phyloP scores from a whole-genome alignment of 1,284 basidiomycete genomes.

The Peniophora sp. region DNA sequence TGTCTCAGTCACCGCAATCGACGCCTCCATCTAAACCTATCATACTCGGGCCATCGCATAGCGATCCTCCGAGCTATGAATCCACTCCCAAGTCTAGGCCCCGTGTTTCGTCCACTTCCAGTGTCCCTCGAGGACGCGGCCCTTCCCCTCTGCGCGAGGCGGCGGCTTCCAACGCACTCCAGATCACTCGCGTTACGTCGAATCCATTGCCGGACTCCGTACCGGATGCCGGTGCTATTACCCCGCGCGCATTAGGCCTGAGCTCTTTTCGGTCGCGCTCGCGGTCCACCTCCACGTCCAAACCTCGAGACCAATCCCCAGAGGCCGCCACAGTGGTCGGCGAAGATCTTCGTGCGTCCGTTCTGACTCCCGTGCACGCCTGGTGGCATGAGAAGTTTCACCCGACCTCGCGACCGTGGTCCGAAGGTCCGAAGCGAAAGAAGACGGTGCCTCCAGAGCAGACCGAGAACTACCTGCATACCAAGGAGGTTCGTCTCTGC shows the following conservation, averaged over 20 bases:
- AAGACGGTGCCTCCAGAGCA: conserved; percentile 40
- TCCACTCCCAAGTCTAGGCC: not conserved
- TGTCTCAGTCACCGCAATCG: conserved; percentile 1
- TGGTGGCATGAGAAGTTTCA: conserved; percentile 23
- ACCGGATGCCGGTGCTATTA: conserved; percentile 3
- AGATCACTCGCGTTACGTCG: conserved; percentile 18
- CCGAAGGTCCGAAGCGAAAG: conserved; percentile 18
- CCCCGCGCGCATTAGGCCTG: not conserved
- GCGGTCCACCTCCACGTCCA: conserved; percentile 8
- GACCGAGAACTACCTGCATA: conserved; percentile 37
- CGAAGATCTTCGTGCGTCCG: not conserved
- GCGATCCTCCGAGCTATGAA: not conserved
- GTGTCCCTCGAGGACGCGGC: not conserved
- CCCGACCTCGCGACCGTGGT: conserved; percentile 22
- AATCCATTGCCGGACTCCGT: conserved; percentile 14
- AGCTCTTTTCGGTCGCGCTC: conserved; percentile 6
- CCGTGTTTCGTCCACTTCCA: not conserved
- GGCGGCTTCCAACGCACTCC: not conserved
- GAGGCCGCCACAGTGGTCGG: not conserved
- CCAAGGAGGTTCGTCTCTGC: conserved; percentile 28
- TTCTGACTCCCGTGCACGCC: conserved; percentile 5
- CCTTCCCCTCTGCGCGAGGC: not conserved
- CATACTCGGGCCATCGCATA: not conserved
- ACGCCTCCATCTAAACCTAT: not conserved
- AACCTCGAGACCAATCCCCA: conserved; percentile 4